Evolutionary conservation across 2,329 filamentous ascomycete species (phyloP), one percentile per base, ranked within the genome.

Genomic region (Aspergillus phoenicis): DNA sequence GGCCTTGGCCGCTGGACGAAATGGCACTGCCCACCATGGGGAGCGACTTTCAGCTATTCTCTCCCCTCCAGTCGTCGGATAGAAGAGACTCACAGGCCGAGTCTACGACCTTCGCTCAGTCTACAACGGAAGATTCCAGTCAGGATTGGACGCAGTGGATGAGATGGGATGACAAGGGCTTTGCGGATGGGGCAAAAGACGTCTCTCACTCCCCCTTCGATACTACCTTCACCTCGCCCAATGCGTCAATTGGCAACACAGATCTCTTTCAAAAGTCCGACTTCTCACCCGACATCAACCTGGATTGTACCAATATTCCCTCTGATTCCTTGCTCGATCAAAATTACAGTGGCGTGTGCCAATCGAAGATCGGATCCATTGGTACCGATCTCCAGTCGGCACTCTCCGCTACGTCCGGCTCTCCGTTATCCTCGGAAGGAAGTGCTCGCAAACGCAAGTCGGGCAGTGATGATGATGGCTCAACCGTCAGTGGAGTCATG

Each of bases 371-470:
- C 41, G 43, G 48, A 55, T 24, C 57, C 43, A 51, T 22, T 15
- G 24, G 58, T 41, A 52, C 30, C 13, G 63, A 66, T 20, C 52
- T 60, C 6, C 62, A 60, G 24, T 63, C 66, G 2, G 64, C 67
- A 5, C 64, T 70, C 2, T 68, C 64, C 5, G 47, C 59, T 10
- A 60, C 61, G 5, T 66, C 66, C 7, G 62, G 68, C 7, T 75
- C 73, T 10, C 71, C 72, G 2, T 61, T 67, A 0, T 71, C 66
- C 2, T 69, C 66, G 36, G 61, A 65, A 15, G 67, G 66, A 5
- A 59, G 63, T 1, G 82, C 76, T 63, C 83, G 87, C 67, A 93
- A 92, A 78, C 85, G 90, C 67, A 93, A 92, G 78, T 85, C 87
- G 0, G 87, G 87, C 0, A 83, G 82, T 53, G 85, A 86, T n/a